Base-by-base conservation (phyloP, 805 yeast species). In the Metschnikowia kofuensis region DNA sequence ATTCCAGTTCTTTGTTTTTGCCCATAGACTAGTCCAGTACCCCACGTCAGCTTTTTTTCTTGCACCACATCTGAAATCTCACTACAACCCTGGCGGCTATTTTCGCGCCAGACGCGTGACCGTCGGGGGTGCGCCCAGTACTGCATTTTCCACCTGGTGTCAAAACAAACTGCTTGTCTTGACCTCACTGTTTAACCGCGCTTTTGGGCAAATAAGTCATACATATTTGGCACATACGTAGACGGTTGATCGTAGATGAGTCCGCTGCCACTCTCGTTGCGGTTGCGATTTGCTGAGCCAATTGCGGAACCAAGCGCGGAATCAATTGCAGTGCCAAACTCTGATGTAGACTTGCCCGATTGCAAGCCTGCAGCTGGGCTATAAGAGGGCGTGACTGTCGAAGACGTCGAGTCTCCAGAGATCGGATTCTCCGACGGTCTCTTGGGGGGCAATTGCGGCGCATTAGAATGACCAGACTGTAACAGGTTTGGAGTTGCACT, bases 161-260 rank as follows among this genome's bases (percentile, higher is more conserved):
- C 21, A 21, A 21, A 21, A 21, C 21, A 21, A 21, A 21, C 21
- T 21, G 21, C 26, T 14, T 30, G 26, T 26, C 10, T 41, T 16
- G 29, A n/a, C n/a, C n/a, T n/a, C n/a, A n/a, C n/a, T n/a, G n/a
- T n/a, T 21, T n/a, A 31, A 13, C 40, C 36, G 21, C 48, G 47
- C 6, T 37, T 44, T 27, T 45, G 47, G 42, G 47, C 48, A 47
- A 74, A 73, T 46, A 66, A 70, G 43, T 70, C 66, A 52, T 76
- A 76, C 73, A 75, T 71, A 48, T 74, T 66, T 2, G 80, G 77
- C 53, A 72, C 71, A 55, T 76, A 76, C 2, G 73, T 68, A 0
- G 80, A 75, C 1, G 80, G 80, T 32, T 62, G 59, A 47, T 62
- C 59, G 57, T 62, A 65, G 40, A 62, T 65, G 21, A 62, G 51